Conservation (phyloP, 306 rosid genomes). For the Trichosanthes truncata region DNA sequence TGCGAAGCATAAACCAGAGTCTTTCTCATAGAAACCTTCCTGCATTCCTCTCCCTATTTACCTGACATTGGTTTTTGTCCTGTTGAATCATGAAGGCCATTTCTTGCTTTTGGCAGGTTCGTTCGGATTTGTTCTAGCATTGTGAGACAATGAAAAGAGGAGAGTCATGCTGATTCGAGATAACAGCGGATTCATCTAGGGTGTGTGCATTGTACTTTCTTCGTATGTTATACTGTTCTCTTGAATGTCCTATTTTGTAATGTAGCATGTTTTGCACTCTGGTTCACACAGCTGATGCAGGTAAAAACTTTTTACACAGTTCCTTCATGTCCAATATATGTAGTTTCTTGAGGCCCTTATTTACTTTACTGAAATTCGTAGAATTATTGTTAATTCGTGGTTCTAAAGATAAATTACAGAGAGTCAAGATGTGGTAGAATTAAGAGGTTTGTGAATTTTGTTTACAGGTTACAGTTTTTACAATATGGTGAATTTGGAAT, state of each 20-base stretch:
- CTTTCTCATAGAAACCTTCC: background rate
- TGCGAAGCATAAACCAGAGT: background rate
- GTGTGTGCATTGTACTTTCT: constrained; percentile 7
- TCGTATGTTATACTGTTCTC: background rate
- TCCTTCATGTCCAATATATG: background rate
- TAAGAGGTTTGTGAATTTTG: background rate
- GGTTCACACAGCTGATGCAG: background rate
- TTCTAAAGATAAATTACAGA: background rate
- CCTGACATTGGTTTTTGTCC: background rate
- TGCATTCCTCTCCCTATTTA: background rate
- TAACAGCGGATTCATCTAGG: background rate
- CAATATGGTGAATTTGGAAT: background rate
- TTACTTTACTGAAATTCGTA: too few species aligned
- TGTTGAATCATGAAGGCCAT: background rate
- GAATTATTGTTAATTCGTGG: background rate
- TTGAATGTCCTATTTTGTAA: background rate
- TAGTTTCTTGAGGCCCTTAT: background rate
- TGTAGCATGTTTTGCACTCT: background rate
- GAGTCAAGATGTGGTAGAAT: background rate
- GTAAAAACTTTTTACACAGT: background rate
- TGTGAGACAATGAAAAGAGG: background rate
- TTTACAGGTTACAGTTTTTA: background rate
- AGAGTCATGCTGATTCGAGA: background rate
- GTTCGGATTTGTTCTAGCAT: background rate
- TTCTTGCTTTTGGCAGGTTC: background rate